Base-by-base conservation (phyloP, 148 eudicot genomes). In the Diospyros kaki region DNA sequence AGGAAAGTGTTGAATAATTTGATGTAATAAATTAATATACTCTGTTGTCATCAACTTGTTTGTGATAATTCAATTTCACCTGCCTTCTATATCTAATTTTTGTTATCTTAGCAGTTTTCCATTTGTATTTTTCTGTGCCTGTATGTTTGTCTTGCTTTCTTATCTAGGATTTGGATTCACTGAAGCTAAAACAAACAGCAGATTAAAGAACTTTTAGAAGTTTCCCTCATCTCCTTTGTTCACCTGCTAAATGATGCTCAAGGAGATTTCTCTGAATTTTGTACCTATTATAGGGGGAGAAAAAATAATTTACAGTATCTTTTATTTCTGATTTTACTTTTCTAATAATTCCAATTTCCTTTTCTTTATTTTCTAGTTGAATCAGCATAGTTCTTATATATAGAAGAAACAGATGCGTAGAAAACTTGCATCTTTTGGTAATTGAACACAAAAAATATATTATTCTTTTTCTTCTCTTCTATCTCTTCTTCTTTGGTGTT, bases 1-100 rank as follows among this genome's bases (percentile, higher is more conserved):
- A 89, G 96, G 98, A 78, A 79, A 73, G 83, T 78, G 6, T 61
- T 63, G 9, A 66, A 10, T 56, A 40, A 58, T 14, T 41, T 40
- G 48, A 59, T 65, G 51, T 18, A 54, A 44, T 17, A 15, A 43
- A 38, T 28, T 50, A 12, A 15, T 39, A 52, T 28, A 18, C n/a
- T 41, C 17, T 51, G 1, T 42, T 43, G 63, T 56, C 38, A 15
- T 56, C 64, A 56, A 71, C 11, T 18, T 63, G 63, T 40, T 51
- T 42, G 15, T 63, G 58, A 62, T 38, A 9, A 63, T 73, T 51
- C 8, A 63, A 14, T 73, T 73, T 61, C 48, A 50, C 50, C 60
- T 44, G 9, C 58, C 4, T 50, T 13, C 54, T 2, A 7, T 39
- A 5, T 73, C 12, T 62, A 48, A 17, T 64, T 51, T 9, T 4